Evolutionary conservation across 164 flowering plant species (phyloP), one percentile per base, ranked within the genome.

Genomic region (Nymphaea thermarum): DNA sequence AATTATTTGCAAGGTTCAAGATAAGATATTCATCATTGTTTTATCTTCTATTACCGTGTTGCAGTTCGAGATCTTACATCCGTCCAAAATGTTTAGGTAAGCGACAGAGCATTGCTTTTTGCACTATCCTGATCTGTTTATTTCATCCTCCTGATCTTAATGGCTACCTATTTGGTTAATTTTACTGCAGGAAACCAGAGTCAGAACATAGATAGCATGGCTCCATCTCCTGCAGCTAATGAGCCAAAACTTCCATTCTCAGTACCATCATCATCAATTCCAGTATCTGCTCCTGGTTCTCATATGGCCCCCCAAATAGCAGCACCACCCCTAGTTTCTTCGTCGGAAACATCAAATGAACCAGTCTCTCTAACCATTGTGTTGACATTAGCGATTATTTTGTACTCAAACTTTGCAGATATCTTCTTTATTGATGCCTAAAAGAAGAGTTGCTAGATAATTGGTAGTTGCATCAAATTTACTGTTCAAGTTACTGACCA

Each of bases 1-100:
- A 18, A 4, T 43, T 5, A 45, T 45, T 44, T 43, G 18, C 15
- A 42, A n/a, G 11, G 11, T 64, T 12, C 6, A 14, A 43, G 44
- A 61, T 11, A 10, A 0, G 43, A 41, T 60, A 42, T 59, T 42
- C 11, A 10, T 42, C 43, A 53, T 25, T 25, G 36, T 25, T 25
- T 25, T 25, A 25, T 25, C 36, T 25, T 25, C 36, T 25, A 6
- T n/a, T 53, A 16, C 25, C 42, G 42, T 6, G 10, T 42, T 64
- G 68, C 75, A 72, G 75, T 18, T 45, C 68, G 47, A 12, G 16
- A 12, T 65, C 59, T 36, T 55, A 44, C 45, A 64, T 67, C 68
- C 75, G 64, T 64, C 18, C 45, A 36, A 57, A 57, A 59, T 72
- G 71, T 45, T 43, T 62, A 47, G 71, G 71, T 73, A 68, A 65